Conservation (phyloP, 805 yeast species). For the Kazachstania bromeliacearum region DNA sequence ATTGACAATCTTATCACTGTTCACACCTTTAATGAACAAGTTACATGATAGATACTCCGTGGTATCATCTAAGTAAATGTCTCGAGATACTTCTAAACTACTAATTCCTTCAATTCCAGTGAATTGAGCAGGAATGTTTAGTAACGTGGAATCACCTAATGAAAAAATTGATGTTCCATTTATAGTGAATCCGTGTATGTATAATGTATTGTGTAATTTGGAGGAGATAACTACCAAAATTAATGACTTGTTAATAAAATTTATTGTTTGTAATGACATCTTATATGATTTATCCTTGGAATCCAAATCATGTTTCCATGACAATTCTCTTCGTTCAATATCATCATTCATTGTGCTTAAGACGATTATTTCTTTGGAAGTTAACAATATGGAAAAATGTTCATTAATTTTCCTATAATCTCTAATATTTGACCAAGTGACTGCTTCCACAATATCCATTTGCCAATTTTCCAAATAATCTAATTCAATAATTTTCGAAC, state of each 20-base stretch:
- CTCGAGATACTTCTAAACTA: background rate
- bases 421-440: conserved; percentile 43
- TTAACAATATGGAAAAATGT: conserved; percentile 42
- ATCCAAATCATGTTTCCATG: conserved; percentile 66
- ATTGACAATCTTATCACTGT: background rate
- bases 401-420: conserved; percentile 34
- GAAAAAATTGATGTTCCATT: conserved; percentile 10
- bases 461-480: conserved; percentile 26
- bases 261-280: conserved; percentile 28
- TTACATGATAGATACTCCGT: background rate
- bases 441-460: conserved; percentile 37
- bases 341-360: conserved; percentile 28
- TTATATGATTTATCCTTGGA: conserved; percentile 45
- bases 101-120: conserved; percentile 2
- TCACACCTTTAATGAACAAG: conserved; percentile 5
- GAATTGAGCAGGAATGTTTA: conserved; percentile 8
- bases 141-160: conserved; percentile 9
- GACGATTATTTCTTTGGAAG: conserved; percentile 59
- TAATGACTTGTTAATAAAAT: conserved; percentile 4
- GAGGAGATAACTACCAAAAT: conserved; percentile 16
- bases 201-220: conserved; percentile 12
- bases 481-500: conserved; percentile 35
- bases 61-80: background rate
- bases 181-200: conserved; percentile 12
- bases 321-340: conserved; percentile 39